Conservation (phyloP, 805 yeast genomes). For the Cyberlindnera maclurae region DNA sequence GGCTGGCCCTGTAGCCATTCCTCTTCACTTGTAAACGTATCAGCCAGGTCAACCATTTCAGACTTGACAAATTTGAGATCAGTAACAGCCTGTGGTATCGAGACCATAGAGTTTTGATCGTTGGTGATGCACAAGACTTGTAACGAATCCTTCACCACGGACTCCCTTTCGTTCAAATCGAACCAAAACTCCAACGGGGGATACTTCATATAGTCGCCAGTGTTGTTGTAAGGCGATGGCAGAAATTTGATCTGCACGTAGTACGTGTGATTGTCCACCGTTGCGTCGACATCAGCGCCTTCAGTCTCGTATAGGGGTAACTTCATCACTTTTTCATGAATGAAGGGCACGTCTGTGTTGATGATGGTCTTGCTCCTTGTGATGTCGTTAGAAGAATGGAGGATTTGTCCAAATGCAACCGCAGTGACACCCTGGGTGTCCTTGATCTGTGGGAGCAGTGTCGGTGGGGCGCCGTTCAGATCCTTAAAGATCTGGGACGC, state of each 20-base stretch:
- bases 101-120: conserved; percentile 35
- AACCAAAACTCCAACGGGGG: conserved; percentile 57
- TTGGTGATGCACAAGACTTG: conserved; percentile 38
- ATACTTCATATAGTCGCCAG: conserved; percentile 24
- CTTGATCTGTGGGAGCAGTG: neutral
- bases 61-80: conserved; percentile 37
- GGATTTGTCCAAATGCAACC: conserved; percentile 20
- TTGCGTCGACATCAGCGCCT: conserved; percentile 7
- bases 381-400: neutral
- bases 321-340: conserved; percentile 10
- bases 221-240: conserved; percentile 34
- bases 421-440: conserved; percentile 15
- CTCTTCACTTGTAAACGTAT: conserved; percentile 10
- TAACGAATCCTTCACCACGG: conserved; percentile 28
- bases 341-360: conserved; percentile 19
- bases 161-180: conserved; percentile 31
- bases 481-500: conserved; percentile 8
- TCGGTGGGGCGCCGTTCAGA: conserved; percentile 3
- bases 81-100: conserved; percentile 33
- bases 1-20: conserved; percentile 30
- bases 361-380: conserved; percentile 7
- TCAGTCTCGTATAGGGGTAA: conserved; percentile 13
- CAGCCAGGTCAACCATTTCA: conserved; percentile 11
- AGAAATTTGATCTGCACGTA: conserved; percentile 38
- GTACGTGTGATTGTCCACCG: conserved; percentile 26